Conservation (phyloP, 1,284 basidiomycete species). For the Wolfiporia cocos region DNA sequence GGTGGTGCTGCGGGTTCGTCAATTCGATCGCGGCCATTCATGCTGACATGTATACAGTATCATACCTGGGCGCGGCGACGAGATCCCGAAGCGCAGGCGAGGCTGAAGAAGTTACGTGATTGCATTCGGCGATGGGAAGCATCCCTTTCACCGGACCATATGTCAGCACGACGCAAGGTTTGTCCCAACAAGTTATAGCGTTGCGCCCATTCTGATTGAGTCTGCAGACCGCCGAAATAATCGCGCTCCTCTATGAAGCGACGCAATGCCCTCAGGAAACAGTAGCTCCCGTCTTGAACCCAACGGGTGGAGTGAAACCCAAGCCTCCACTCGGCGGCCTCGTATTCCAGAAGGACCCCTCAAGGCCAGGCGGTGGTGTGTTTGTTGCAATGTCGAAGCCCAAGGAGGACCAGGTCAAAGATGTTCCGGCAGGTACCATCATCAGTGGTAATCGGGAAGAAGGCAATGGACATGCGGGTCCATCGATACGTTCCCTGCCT, state of each 20-base stretch:
- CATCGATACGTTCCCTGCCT: conserved; percentile 20
- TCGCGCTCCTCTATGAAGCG: conserved; percentile 86
- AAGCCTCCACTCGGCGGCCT: conserved; percentile 51
- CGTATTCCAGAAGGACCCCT: conserved; percentile 69
- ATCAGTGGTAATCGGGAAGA: conserved; percentile 45
- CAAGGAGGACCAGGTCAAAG: conserved; percentile 37
- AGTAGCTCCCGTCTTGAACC: conserved; percentile 57
- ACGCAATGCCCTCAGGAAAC: conserved; percentile 66
- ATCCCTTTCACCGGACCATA: conserved; percentile 76
- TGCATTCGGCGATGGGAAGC: conserved; percentile 82
- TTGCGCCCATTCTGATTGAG: conserved; percentile 15
- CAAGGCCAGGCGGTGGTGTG: conserved; percentile 78
- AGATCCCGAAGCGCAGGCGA: conserved; percentile 67
- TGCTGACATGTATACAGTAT: conserved; percentile 46
- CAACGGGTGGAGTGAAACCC: conserved; percentile 63
- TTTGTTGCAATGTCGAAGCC: conserved; percentile 65
- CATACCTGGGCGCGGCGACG: conserved; percentile 87
- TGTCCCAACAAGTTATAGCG: conserved; percentile 29
- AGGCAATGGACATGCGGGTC: conserved; percentile 32
- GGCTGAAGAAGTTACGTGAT: conserved; percentile 76
- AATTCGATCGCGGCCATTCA: conserved; percentile 1
- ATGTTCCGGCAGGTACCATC: conserved; percentile 60
- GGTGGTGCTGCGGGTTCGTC: not conserved
- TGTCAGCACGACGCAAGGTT: conserved; percentile 85
- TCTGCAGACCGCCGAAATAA: conserved; percentile 84